Percentiles rank a stretch among this genome's conserved stretches.
These are phyloP conservation scores for Leccinum subtestaceum DNA, from an alignment of 768 basidiomycete genomes.

Conservation along the genomic window DNA sequence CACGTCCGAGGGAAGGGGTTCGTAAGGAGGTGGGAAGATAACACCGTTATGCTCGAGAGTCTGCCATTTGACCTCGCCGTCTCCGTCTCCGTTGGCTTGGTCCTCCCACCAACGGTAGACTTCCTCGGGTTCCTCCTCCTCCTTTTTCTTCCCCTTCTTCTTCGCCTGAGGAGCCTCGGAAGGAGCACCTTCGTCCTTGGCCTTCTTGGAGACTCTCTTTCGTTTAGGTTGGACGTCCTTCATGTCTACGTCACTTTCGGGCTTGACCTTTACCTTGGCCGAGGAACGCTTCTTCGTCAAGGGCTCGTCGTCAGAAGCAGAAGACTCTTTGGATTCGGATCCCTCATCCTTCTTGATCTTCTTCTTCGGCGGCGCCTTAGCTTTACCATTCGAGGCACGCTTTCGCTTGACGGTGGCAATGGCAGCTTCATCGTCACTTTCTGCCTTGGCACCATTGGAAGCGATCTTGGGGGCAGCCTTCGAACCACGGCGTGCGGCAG, in stretches of 20 bases:
- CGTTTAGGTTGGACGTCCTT: conserved; percentile 41
- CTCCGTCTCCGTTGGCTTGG: conserved; percentile 71
- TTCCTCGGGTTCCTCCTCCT: conserved; percentile 62
- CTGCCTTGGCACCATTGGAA: conserved; percentile 39
- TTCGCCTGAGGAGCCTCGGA: conserved; percentile 47
- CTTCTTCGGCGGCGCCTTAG: conserved; percentile 61
- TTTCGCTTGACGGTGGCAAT: conserved; percentile 44
- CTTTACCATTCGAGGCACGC: conserved; percentile 43
- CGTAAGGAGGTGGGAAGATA: conserved; percentile 93
- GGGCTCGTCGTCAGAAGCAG: conserved; percentile 38
- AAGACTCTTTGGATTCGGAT: conserved; percentile 12
- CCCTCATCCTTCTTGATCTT: conserved; percentile 56
- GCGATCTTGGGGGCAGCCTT: conserved; percentile 32
- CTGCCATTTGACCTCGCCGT: conserved; percentile 85
- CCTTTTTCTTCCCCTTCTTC: conserved; percentile 55
- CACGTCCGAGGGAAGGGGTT: conserved; percentile 73
- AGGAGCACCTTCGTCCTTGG: conserved; percentile 43
- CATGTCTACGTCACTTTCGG: conserved; percentile 49
- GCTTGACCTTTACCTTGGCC: conserved; percentile 40
- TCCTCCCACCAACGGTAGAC: conserved; percentile 88
- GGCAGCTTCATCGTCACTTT: conserved; percentile 43
- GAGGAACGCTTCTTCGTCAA: conserved; percentile 23
- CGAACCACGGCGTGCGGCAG: conserved; percentile 40
- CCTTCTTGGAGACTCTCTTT: conserved; percentile 51
- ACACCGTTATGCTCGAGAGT: conserved; percentile 96